Evolutionary conservation across 176 grass and related monocot genomes (phyloP).

Genomic region (Eragrostis curvula): DNA sequence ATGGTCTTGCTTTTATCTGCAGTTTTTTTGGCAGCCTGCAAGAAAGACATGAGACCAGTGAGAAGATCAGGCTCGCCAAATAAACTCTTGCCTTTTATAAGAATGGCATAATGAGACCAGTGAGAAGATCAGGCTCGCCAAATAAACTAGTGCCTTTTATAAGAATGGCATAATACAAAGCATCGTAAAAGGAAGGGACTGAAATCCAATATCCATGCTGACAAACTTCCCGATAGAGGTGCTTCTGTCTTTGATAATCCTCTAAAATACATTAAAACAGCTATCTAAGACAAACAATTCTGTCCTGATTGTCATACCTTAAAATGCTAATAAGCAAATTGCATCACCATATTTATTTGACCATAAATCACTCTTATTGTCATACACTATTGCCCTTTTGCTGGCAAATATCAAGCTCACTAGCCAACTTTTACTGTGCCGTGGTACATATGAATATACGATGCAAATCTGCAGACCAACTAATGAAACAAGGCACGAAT

Average conservation of each 20-base stretch:
- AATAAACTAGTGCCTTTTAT: not conserved
- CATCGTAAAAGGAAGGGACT: conserved; percentile 11
- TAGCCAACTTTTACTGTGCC: not conserved
- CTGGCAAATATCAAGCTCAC: not conserved
- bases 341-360: not conserved
- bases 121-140: conserved; percentile 22
- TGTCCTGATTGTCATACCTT: not conserved
- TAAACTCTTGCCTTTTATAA: not conserved
- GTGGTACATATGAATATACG: no score
- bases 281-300: not conserved
- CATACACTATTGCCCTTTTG: not conserved
- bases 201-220: not conserved
- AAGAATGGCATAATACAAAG: conserved; percentile 26
- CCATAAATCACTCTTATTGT: no score
- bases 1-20: conserved; percentile 72
- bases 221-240: not conserved
- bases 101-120: conserved; percentile 28
- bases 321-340: conserved; percentile 25
- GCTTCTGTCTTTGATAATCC: not conserved
- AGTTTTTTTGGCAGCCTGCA: conserved; percentile 95
- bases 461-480: not conserved
- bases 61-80: conserved; percentile 24
- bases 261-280: not conserved
- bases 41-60: conserved; percentile 4
- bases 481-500: not conserved